Base-by-base conservation (phyloP, 2,329 filamentous ascomycete species). In the Herpotrichia juniperi region DNA sequence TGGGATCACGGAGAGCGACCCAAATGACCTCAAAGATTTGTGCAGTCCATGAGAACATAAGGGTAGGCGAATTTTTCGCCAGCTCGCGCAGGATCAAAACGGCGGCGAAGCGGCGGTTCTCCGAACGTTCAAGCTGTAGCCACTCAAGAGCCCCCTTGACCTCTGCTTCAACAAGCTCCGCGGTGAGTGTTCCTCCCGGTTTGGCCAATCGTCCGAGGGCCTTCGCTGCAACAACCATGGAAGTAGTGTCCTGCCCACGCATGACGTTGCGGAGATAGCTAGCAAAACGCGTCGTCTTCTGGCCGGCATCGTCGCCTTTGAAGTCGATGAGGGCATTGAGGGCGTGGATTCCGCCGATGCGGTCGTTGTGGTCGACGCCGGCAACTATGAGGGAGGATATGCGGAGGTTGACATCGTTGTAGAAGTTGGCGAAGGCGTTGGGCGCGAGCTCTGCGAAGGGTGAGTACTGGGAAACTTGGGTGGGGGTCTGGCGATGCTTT, bases 81-180 rank as follows among this genome's bases (percentile, higher is more conserved):
- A 99, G 82, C 72, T 99, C 94, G 52, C 93, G 86, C 48, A 99
- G 83, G 26, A 96, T 88, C 21, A 99, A 83, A 7, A 96, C 93
- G 16, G 94, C 93, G 52, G 93, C 93, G 71, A 97, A 97, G 63
- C 94, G 86, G 63, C 93, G 85, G 70, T 93, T 93, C 77, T 99
- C 94, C 63, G 96, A 87, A 60, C 93, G 86, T 71, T 97, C 96
- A 43, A 93, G 93, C 71, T 97, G 93, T 51, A 99, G 84, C 90
- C 93, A 97, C 77, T 99, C 94, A 48, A 99, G 81, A 1, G 96
- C 93, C 16, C 92, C 94, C 74, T 97, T 96, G 56, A 97, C 93
- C 75, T 99, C 93, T 48, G 92, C 93, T 70, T 99, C 94, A 51
- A 99, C 94, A 48, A 99, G 81, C 74, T 97, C 93, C 7, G 93